phyloP scores from a whole-genome alignment of 441 rosid genomes.

The Omphalea diandra region DNA sequence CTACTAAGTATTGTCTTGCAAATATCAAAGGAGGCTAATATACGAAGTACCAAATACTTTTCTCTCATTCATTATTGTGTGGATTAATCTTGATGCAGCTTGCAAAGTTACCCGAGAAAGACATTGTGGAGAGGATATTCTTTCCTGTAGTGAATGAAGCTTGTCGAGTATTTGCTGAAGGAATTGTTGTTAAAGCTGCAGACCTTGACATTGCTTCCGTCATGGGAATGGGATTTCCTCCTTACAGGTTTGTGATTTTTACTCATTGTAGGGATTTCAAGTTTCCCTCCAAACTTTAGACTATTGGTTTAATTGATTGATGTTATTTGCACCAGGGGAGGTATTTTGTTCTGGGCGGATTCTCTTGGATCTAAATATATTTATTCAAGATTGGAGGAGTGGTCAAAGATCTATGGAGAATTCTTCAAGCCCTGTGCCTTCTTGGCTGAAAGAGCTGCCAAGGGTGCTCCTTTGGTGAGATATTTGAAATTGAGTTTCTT shows the following conservation, averaged over 20 bases:
- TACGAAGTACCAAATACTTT: no score
- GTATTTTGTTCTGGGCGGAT: conserved; percentile 94
- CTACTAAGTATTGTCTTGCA: background rate
- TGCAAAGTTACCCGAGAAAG: conserved; percentile 64
- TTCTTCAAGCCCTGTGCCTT: conserved; percentile 93
- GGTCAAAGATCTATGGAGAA: conserved; percentile 77
- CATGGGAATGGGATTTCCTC: conserved; percentile 98
- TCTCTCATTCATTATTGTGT: conserved; percentile 3
- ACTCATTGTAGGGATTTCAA: background rate
- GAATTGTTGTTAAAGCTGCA: conserved; percentile 89
- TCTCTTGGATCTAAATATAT: conserved; percentile 80
- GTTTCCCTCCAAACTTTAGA: background rate
- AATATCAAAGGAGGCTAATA: background rate
- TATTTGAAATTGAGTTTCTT: conserved; percentile 15
- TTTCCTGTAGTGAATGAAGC: conserved; percentile 98
- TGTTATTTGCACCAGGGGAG: conserved; percentile 62
- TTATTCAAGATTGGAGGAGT: conserved; percentile 70
- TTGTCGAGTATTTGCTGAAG: conserved; percentile 87
- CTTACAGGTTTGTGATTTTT: conserved; percentile 59
- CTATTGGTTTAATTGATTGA: conserved; percentile 23
- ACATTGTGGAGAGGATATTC: conserved; percentile 87
- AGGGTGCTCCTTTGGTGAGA: conserved; percentile 82
- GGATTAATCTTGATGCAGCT: conserved; percentile 45
- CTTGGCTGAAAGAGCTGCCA: conserved; percentile 80
- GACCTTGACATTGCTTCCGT: conserved; percentile 88